These are phyloP conservation scores for Exophiala sideris DNA, from an alignment of 2,329 filamentous ascomycete genomes.

Conservation along the genomic window DNA sequence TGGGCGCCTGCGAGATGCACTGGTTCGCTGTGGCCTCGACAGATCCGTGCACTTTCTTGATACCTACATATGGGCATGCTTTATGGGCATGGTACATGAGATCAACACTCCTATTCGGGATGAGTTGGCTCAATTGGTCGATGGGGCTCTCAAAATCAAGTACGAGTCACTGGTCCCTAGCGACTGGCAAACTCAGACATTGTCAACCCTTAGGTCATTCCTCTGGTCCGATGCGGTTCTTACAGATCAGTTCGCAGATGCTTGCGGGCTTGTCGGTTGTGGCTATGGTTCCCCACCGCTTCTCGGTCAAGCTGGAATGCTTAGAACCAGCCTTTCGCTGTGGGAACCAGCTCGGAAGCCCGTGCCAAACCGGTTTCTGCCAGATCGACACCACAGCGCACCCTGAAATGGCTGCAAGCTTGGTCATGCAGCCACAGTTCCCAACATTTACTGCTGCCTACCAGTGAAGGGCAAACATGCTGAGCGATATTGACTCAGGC, in stretches of 20 bases:
- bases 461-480: too few species aligned
- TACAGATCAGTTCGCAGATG: constrained; percentile 3
- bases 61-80: constrained; percentile 9
- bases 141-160: not conserved
- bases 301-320: not conserved
- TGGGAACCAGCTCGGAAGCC: too few species aligned
- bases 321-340: too few species aligned
- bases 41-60: not conserved
- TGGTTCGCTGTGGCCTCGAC: not conserved
- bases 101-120: constrained; percentile 2
- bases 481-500: too few species aligned
- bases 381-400: too few species aligned
- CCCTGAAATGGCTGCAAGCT: too few species aligned
- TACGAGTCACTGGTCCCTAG: constrained; percentile 2
- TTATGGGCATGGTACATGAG: constrained; percentile 7
- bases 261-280: constrained; percentile 3
- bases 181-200: not conserved
- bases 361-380: too few species aligned
- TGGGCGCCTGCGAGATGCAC: constrained; percentile 3
- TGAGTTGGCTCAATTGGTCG: constrained; percentile 3
- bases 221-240: constrained; percentile 8
- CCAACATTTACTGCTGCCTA: too few species aligned
- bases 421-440: too few species aligned
- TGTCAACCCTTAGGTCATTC: constrained; percentile 10
- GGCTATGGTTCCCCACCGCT: not conserved